Percentiles rank a stretch among this genome's conserved stretches.
These are phyloP conservation scores for Cunninghamia lanceolata DNA, from an alignment of 75 land plant species.

Conservation along the genomic window DNA sequence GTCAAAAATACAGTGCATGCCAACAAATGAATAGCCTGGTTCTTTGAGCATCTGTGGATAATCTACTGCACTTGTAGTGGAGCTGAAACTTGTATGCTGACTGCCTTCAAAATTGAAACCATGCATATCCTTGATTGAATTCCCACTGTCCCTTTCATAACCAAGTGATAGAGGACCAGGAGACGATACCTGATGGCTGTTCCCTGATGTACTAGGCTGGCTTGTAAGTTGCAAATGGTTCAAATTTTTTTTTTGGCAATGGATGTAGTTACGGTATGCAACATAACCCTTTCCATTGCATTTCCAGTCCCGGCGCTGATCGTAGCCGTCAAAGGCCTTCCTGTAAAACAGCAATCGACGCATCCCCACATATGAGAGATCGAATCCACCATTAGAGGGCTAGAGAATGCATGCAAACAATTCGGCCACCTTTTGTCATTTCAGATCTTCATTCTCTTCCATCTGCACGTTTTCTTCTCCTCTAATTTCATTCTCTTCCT, in stretches of 20 bases:
- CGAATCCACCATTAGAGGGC: constrained; percentile 34
- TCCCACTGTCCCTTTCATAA: constrained; percentile 71
- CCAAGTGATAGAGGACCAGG: constrained; percentile 41
- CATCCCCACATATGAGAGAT: constrained; percentile 46
- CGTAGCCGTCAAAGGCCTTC: constrained; percentile 35
- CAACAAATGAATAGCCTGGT: constrained; percentile 92
- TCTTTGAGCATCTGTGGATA: constrained; percentile 32
- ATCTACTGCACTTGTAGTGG: constrained; percentile 61
- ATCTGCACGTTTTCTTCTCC: not conserved
- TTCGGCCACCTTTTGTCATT: constrained; percentile 12
- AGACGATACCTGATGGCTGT: constrained; percentile 61
- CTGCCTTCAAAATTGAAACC: constrained; percentile 21
- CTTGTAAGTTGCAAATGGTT: constrained; percentile 48
- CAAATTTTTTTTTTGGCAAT: constrained; percentile 56
- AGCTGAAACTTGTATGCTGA: constrained; percentile 50
- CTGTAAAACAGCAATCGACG: constrained; percentile 56
- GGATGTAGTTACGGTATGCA: constrained; percentile 74
- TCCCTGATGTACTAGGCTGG: constrained; percentile 48
- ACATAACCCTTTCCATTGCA: constrained; percentile 90
- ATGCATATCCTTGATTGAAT: constrained; percentile 52
- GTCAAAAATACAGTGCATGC: constrained; percentile 98
- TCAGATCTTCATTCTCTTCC: not conserved
- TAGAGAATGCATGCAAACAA: constrained; percentile 54
- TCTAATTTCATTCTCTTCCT: not conserved
- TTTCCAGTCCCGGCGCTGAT: constrained; percentile 71